Percentiles rank a stretch among this genome's conserved stretches.
These are phyloP conservation scores for Aspergillus sp. DNA, from an alignment of 2,329 filamentous ascomycete species.

Conservation along the genomic window DNA sequence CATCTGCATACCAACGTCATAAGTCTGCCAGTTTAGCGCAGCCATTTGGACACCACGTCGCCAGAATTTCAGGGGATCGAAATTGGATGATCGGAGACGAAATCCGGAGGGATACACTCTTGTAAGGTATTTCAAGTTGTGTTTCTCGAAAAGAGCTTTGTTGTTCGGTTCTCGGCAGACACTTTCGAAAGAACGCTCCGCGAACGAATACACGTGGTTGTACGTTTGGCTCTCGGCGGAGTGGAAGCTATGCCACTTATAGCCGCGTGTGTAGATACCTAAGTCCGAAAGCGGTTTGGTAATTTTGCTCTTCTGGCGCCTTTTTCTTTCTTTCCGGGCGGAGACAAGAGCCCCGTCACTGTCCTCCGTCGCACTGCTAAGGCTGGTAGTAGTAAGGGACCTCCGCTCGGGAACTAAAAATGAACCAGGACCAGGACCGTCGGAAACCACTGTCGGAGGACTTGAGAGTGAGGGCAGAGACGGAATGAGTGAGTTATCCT, in stretches of 20 bases:
- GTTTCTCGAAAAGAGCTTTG: conserved; percentile 77
- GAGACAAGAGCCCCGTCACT: conserved; percentile 63
- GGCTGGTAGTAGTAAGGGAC: conserved; percentile 55
- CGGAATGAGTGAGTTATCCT: conserved; percentile 58
- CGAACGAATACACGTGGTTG: conserved; percentile 96
- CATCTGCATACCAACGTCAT: conserved; percentile 91
- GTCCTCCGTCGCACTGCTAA: conserved; percentile 69
- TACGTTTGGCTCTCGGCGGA: conserved; percentile 75
- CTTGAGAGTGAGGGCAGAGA: conserved; percentile 52
- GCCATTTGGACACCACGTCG: conserved; percentile 96
- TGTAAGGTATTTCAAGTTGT: conserved; percentile 91
- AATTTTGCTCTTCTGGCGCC: conserved; percentile 76
- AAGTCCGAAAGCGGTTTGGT: conserved; percentile 78
- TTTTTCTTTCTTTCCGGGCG: conserved; percentile 57
- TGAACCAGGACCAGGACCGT: conserved; percentile 40
- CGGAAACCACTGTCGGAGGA: conserved; percentile 53
- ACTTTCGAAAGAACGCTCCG: conserved; percentile 82
- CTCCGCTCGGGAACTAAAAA: conserved; percentile 53
- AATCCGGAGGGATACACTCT: conserved; percentile 86
- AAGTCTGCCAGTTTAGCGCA: conserved; percentile 97
- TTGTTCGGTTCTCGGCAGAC: conserved; percentile 73
- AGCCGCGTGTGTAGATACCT: conserved; percentile 72
- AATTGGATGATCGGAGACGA: conserved; percentile 86
- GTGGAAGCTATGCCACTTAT: conserved; percentile 84
- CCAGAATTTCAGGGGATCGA: conserved; percentile 92